These are phyloP conservation scores for Cyclotella baltica DNA, from an alignment of 108 stramenopile genomes.

Conservation along the genomic window DNA sequence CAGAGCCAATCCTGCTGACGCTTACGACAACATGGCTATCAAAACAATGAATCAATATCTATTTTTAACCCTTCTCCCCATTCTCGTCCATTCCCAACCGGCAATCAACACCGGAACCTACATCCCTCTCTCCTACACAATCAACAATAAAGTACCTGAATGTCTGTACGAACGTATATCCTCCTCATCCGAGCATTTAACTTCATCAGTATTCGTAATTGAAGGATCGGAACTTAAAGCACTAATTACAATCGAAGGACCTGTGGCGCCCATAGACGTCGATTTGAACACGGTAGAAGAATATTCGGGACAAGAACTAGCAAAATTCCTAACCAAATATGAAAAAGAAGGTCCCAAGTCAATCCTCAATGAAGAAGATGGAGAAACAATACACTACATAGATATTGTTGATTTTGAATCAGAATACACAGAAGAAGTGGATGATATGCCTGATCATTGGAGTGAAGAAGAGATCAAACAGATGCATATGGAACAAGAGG, in stretches of 20 bases:
- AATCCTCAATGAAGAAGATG: constrained; percentile 4
- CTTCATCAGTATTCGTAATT: constrained; percentile 69
- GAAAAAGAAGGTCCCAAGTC: constrained; percentile 21
- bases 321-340: constrained; percentile 18
- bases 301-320: constrained; percentile 23
- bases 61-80: not conserved
- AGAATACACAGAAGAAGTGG: constrained; percentile 37
- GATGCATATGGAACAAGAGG: constrained; percentile 41
- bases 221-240: constrained; percentile 68
- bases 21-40: no score
- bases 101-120: constrained; percentile 16
- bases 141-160: constrained; percentile 17
- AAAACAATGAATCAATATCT: not conserved
- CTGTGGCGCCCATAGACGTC: constrained; percentile 58
- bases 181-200: constrained; percentile 55
- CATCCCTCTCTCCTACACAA: constrained; percentile 41
- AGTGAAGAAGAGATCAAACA: constrained; percentile 30
- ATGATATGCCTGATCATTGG: constrained; percentile 33
- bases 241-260: constrained; percentile 64
- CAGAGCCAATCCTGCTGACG: no score
- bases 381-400: constrained; percentile 4
- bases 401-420: constrained; percentile 70
- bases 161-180: constrained; percentile 54
- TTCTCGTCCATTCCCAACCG: not conserved
- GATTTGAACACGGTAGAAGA: constrained; percentile 35